Base-by-base conservation (phyloP, 768 basidiomycete species). In the Russula sp. region DNA sequence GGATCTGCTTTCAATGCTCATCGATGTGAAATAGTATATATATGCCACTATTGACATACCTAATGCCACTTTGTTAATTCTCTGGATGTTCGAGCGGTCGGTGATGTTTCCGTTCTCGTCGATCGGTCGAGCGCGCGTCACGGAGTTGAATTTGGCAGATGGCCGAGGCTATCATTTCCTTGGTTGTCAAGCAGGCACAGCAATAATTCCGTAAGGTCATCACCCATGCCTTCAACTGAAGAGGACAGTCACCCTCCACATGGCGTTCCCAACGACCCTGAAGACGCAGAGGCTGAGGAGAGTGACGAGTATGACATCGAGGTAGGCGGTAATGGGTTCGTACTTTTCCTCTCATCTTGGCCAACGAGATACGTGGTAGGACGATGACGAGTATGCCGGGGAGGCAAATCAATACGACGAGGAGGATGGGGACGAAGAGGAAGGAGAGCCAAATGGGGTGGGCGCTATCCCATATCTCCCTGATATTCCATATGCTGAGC, bases 241-340 rank as follows among this genome's bases (percentile, higher is more conserved):
- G 52, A 62, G 18, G 47, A 57, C 48, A 61, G 35, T 36, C 47
- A 45, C 35, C 38, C 22, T 18, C 32, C 45, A 36, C 45, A 39
- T 29, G 32, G 36, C 22, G 6, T 18, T 39, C 45, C 20, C 22
- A 32, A 49, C 18, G 46, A 47, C 14, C 11, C 32, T 25, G 58
- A 42, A 29, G 46, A 62, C 4, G 20, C n/a, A 14, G 56, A 63
- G 46, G 62, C 2, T 5, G 62, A 63, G 35, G 62, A 63, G 49
- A 59, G 58, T 20, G 62, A 63, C 13, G 62, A 63, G 10, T 63
- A 63, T 22, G 62, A 63, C 3, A 14, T 55, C 7, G 62, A 58
- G 52, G 62, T 63, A 22, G 22, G 62, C 11, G 16, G 9, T 8
- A 16, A 22, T 50, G 18, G 35, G 20, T 5, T 46, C 13, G 11